phyloP scores from a whole-genome alignment of 2,329 filamentous ascomycete genomes.

The Calonectria multiphialidica region DNA sequence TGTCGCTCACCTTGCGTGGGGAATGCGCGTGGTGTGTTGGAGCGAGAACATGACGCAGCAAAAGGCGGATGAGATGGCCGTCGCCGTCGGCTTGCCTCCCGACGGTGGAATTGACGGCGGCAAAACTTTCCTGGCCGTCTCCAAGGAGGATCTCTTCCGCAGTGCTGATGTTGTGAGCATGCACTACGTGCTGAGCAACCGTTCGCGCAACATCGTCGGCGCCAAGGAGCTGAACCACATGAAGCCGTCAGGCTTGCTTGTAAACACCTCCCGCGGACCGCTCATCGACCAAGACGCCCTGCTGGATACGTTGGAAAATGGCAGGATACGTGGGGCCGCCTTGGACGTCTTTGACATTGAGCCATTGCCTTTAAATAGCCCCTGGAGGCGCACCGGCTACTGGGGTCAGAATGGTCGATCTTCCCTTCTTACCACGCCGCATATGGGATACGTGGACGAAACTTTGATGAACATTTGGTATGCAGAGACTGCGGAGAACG shows the following conservation, averaged over 20 bases:
- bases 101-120: neutral
- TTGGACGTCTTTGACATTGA: neutral
- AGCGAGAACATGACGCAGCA: conserved; percentile 73
- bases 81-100: neutral
- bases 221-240: neutral
- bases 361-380: neutral
- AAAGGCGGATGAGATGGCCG: conserved; percentile 54
- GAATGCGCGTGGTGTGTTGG: conserved; percentile 76
- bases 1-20: conserved; percentile 70
- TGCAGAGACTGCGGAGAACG: neutral
- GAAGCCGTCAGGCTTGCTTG: neutral
- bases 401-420: neutral
- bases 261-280: neutral
- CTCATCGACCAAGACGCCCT: neutral
- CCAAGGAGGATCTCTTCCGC: neutral
- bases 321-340: neutral
- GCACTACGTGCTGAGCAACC: neutral
- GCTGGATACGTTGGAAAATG: neutral
- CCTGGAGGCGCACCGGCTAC: neutral
- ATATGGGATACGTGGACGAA: neutral
- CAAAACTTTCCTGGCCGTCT: neutral
- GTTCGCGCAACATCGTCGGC: neutral
- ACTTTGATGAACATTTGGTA: neutral
- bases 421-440: neutral
- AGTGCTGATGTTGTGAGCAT: neutral